Evolutionary conservation across 2,329 filamentous ascomycete species (phyloP), one percentile per base, ranked within the genome.

Genomic region (Pseudocercospora crystallina): DNA sequence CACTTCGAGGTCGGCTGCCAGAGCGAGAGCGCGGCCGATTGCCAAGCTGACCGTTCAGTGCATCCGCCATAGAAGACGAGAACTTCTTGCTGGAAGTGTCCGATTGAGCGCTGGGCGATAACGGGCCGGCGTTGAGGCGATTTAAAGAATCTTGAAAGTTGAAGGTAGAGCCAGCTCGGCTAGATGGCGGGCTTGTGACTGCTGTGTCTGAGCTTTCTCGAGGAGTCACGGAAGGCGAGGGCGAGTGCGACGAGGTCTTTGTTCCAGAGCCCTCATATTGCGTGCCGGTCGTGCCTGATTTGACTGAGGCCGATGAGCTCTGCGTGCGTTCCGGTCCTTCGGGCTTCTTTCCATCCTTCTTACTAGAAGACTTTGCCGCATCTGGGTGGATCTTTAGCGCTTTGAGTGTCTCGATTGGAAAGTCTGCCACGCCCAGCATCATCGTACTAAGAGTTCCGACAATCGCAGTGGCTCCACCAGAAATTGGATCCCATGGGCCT

Each of bases 391-490:
- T 76, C 31, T 71, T 68, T 40, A 76, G 64, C 7, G 75, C 68
- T 55, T 76, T 76, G 39, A 80, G 64, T 3, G 83, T 76, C 39
- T 82, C 78, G 12, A 77, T 73, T 0, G 82, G 82, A 38, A 85
- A 75, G 63, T 95, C 90, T 1, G 88, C 88, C 35, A 95, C 78
- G 1, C 89, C 89, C 80, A 95, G 87, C 62, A 88, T 82, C 50
- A 96, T 85, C 34, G 81, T 86, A 20, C 86, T 84, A 40, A 94
- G 76, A n/a, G 91, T 92, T 5, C 87, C 87, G n/a, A 95, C 75
- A 1, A 96, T 71, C 0, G 90, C 89, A 38, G 83, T 82, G 0
- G 89, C 84, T 12, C 84, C 87, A 14, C 89, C 89, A 11, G 86
- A 84, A 17, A 95, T 81, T 0, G 90, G 89, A 58, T 94, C 90